Evolutionary conservation across 2,329 filamentous ascomycete species (phyloP).

Genomic region (Cercospora janseana): DNA sequence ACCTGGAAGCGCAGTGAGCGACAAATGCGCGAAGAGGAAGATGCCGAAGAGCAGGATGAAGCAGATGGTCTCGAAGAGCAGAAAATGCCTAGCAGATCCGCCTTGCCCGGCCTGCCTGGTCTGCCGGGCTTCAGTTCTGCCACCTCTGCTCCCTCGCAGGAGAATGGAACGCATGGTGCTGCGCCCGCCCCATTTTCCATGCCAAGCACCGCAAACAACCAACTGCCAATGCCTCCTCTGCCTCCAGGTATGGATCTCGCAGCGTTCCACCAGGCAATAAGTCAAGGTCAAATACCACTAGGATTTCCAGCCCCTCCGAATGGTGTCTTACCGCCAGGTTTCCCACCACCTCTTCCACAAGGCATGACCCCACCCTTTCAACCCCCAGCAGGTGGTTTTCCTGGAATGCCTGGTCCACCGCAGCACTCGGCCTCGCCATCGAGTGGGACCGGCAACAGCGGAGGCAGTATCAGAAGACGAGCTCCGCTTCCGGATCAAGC

Average conservation of each 20-base stretch:
- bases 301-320: conserved; percentile 32
- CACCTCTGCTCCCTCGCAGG: conserved; percentile 15
- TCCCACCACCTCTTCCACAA: conserved; percentile 32
- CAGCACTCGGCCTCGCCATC: conserved; percentile 11
- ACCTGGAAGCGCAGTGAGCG: conserved; percentile 83
- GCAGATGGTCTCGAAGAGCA: conserved; percentile 90
- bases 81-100: conserved; percentile 65
- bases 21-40: conserved; percentile 83
- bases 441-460: conserved; percentile 21
- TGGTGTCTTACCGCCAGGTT: conserved; percentile 28
- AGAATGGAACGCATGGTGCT: conserved; percentile 30
- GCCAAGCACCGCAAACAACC: conserved; percentile 33
- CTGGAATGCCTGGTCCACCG: conserved; percentile 34
- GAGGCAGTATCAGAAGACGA: conserved; percentile 50
- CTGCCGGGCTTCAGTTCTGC: conserved; percentile 37
- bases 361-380: conserved; percentile 28
- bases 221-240: conserved; percentile 28
- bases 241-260: conserved; percentile 36
- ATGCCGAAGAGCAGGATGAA: conserved; percentile 90
- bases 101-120: conserved; percentile 60
- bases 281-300: conserved; percentile 28
- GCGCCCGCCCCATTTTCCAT: conserved; percentile 31
- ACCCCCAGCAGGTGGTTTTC: conserved; percentile 24
- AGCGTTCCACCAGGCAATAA: conserved; percentile 34
- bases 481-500: conserved; percentile 79